phyloP scores from a whole-genome alignment of 108 stramenopile species.

The Discostella stelligeroides region DNA sequence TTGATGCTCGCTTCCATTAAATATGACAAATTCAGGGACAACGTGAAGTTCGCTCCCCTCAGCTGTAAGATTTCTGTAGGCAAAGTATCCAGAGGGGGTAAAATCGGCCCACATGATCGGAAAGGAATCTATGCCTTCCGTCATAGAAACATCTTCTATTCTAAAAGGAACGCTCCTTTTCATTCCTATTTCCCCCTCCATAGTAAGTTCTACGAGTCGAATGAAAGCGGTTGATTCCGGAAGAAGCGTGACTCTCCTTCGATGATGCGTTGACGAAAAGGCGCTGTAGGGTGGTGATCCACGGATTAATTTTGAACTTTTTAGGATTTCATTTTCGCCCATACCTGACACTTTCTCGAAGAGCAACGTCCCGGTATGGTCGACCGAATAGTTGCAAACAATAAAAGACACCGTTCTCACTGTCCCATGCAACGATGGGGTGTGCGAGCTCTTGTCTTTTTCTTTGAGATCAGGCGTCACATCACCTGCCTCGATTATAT shows the following conservation, averaged over 20 bases:
- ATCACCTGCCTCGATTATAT: constrained; percentile 60
- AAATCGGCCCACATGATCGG: constrained; percentile 76
- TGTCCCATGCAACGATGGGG: background rate
- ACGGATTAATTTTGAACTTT: constrained; percentile 16
- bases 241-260: constrained; percentile 70
- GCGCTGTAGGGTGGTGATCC: constrained; percentile 64
- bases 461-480: constrained; percentile 41
- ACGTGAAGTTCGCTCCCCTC: constrained; percentile 81
- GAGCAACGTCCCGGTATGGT: constrained; percentile 81
- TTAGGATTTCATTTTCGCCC: constrained; percentile 12
- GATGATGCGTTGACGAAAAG: constrained; percentile 58
- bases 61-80: constrained; percentile 68
- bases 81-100: constrained; percentile 68
- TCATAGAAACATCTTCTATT: constrained; percentile 71
- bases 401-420: constrained; percentile 61
- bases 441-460: background rate
- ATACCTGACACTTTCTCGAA: constrained; percentile 54
- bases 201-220: constrained; percentile 71
- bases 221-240: constrained; percentile 57
- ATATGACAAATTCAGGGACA: constrained; percentile 83
- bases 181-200: constrained; percentile 74
- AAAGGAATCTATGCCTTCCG: constrained; percentile 69
- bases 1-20: constrained; percentile 69
- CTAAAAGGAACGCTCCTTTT: constrained; percentile 64
- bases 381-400: constrained; percentile 75